These are phyloP conservation scores for Kwoniella heveanensis DNA, from an alignment of 768 basidiomycete genomes.

Conservation along the genomic window DNA sequence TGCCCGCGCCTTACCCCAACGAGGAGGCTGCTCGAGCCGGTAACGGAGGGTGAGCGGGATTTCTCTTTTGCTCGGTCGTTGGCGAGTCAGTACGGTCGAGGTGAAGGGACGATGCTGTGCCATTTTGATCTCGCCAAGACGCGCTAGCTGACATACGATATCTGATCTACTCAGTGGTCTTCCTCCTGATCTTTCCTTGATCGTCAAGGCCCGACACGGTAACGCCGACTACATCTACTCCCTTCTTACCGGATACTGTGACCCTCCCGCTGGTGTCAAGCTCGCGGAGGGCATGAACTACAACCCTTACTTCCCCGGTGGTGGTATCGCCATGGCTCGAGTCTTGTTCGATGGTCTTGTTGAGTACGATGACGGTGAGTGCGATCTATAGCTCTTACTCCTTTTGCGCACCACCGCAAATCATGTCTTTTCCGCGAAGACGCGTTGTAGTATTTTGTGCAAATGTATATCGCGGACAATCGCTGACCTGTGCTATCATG, in stretches of 20 bases:
- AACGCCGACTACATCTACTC: conserved; percentile 96
- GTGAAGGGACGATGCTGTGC: too few relatives aligned
- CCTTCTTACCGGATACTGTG: conserved; percentile 93
- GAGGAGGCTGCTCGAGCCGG: conserved; percentile 94
- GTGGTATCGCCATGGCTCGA: conserved; percentile 95
- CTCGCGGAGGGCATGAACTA: conserved; percentile 90
- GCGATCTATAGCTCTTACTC: too few relatives aligned
- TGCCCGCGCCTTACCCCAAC: conserved; percentile 93
- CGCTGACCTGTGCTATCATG: too few relatives aligned
- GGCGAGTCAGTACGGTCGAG: not conserved
- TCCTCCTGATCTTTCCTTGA: conserved; percentile 95
- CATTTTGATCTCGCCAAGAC: too few relatives aligned
- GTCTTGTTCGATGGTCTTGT: conserved; percentile 93
- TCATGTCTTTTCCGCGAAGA: too few relatives aligned
- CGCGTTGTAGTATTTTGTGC: too few relatives aligned
- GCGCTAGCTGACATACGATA: too few relatives aligned
- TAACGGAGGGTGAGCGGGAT: conserved; percentile 66
- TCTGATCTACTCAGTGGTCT: too few relatives aligned
- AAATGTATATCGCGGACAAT: too few relatives aligned
- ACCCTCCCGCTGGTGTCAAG: conserved; percentile 73
- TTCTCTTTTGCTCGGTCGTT: not conserved
- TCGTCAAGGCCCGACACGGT: conserved; percentile 97
- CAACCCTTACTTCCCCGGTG: conserved; percentile 89
- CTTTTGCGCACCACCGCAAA: not conserved
- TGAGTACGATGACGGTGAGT: conserved; percentile 89